phyloP scores from a whole-genome alignment of 2,329 filamentous ascomycete species.

The Byssoonygena ceratinophila region DNA sequence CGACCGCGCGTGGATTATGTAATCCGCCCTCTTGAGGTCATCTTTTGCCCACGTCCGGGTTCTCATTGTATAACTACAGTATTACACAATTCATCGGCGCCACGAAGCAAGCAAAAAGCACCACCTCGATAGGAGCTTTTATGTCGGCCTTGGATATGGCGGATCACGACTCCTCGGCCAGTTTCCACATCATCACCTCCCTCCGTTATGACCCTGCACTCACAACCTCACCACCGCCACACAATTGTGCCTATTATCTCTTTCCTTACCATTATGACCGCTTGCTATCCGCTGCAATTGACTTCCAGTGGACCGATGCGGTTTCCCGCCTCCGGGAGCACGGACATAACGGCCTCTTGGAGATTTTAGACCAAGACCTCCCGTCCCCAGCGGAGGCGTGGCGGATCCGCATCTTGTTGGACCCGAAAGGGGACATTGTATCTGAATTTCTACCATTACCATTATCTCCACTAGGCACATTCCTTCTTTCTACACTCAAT shows the following conservation, averaged over 20 bases:
- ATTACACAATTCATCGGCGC: too few species aligned
- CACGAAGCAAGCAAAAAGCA: background rate
- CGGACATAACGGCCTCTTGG: conserved; percentile 23
- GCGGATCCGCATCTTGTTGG: conserved; percentile 31
- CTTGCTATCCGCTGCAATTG: conserved; percentile 50
- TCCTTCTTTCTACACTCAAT: conserved; percentile 10
- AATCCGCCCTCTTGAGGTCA: too few species aligned
- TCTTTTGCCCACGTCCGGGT: too few species aligned
- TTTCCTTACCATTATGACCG: conserved; percentile 67
- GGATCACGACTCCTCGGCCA: conserved; percentile 12
- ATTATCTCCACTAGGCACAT: conserved; percentile 18
- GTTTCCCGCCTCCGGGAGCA: conserved; percentile 20
- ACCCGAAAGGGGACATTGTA: conserved; percentile 23
- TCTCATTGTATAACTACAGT: too few species aligned
- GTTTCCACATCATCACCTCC: conserved; percentile 58
- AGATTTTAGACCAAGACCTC: conserved; percentile 27
- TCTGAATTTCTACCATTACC: conserved; percentile 27
- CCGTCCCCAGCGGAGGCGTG: conserved; percentile 27
- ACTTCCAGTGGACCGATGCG: conserved; percentile 40
- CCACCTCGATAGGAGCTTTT: too few species aligned
- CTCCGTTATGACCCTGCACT: conserved; percentile 60
- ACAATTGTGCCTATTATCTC: conserved; percentile 61
- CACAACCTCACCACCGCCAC: conserved; percentile 19
- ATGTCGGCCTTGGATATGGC: background rate
- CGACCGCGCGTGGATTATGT: background rate